Percentiles rank a stretch among this genome's conserved stretches.
These are phyloP conservation scores for Solanum sejunctum DNA, from an alignment of 257 asterid species.

Conservation along the genomic window DNA sequence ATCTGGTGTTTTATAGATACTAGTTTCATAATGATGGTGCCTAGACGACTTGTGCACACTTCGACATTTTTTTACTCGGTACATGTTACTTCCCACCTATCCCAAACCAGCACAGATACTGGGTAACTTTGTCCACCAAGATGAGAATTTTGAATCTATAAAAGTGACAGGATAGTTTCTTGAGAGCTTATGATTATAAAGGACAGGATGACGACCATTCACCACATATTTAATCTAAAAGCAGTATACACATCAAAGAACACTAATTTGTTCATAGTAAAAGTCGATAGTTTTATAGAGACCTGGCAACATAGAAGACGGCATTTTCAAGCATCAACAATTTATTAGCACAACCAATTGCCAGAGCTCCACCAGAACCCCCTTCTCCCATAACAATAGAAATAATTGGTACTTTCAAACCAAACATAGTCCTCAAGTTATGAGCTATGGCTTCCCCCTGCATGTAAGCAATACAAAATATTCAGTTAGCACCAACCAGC, in stretches of 20 bases:
- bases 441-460: constrained; percentile 98
- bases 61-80: background rate
- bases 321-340: constrained; percentile 95
- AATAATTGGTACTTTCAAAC: constrained; percentile 85
- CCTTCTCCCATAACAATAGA: constrained; percentile 97
- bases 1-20: background rate
- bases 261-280: background rate
- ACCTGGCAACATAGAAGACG: constrained; percentile 96
- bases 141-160: background rate
- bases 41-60: background rate
- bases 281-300: background rate
- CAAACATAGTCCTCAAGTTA: constrained; percentile 94
- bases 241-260: background rate
- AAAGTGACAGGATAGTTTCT: background rate
- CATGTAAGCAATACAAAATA: constrained; percentile 5
- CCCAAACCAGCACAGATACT: background rate
- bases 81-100: background rate
- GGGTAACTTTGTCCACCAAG: background rate
- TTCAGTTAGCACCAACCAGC: background rate
- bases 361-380: constrained; percentile 99
- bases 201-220: background rate
- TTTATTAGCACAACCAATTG: constrained; percentile 95
- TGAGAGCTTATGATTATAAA: background rate
- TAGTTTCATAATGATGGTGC: background rate
- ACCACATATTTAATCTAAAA: background rate